Evolutionary conservation across 306 rosid genomes (phyloP), one percentile per base, ranked within the genome.

Genomic region (Pyrus communis): DNA sequence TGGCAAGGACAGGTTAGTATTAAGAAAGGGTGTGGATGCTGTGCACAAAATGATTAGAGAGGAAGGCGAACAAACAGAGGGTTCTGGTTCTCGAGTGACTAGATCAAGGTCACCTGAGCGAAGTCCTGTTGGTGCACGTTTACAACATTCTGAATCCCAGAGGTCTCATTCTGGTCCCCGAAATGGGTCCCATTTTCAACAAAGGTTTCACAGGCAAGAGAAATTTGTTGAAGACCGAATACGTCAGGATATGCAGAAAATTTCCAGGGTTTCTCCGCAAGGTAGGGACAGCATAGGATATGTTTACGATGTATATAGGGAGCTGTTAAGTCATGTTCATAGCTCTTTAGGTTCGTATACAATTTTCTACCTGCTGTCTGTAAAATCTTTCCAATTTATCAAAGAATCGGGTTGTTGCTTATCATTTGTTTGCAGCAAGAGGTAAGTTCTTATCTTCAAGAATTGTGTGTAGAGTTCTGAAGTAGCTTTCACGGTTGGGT

Each of bases 401-500:
- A 77, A 86, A 85, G 82, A 46, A 83, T 80, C 69, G 70, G 75
- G 83, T 72, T 88, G 77, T 83, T 84, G 67, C 86, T 79, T 90
- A 79, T 85, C 81, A 70, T 88, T 90, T 92, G 89, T 87, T 87
- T 91, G 99, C 97, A 86, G 97, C 96, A 82, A 83, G 89, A 92
- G 99, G 98, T 96, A 96, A 96, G 99, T 96, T 88, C 94, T 87
- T 87, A 82, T 87, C 86, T 87, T 88, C 91, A 86, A 85, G 93
- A 84, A 77, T 89, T 90, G 75, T 89, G 84, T 86, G 91, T 80
- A 76, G 82, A 73, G 81, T 89, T 85, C 91, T 85, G 92, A 88
- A 87, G 89, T 87, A 77, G 69, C 80, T 80, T 77, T 84, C 82
- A 46, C 55, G 74, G 76, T 80, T 84, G 85, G 87, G 75, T 84